These are phyloP conservation scores for Blastobotrys arbuscula DNA, from an alignment of 1,139 yeast genomes.

Conservation along the genomic window DNA sequence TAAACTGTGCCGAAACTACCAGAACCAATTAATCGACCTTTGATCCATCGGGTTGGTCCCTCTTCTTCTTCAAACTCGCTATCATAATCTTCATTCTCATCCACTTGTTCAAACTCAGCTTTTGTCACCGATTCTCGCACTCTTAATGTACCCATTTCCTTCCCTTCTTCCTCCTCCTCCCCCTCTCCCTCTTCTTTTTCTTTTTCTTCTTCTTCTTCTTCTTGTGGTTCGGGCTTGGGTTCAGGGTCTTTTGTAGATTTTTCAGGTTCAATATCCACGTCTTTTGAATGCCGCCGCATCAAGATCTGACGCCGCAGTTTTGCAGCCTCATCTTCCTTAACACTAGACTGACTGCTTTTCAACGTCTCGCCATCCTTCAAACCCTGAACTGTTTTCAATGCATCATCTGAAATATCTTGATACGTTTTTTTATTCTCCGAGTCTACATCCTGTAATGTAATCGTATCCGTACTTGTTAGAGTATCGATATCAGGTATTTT, in stretches of 20 bases:
- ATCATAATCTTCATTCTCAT: slow-evolving; percentile 7
- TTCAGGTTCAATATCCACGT: slow-evolving; percentile 10
- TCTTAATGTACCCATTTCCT: neutral
- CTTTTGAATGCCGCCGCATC: slow-evolving; percentile 4
- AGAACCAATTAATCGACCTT: slow-evolving; percentile 88
- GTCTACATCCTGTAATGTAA: no score
- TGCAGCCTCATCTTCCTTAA: neutral
- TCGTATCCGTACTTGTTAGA: neutral
- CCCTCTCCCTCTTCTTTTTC: slow-evolving; percentile 15
- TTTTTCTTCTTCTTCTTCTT: slow-evolving; percentile 1
- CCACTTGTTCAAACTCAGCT: neutral
- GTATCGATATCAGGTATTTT: slow-evolving; percentile 19
- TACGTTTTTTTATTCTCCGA: no score
- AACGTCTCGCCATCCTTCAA: neutral
- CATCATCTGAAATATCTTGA: no score
- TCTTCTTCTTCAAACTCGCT: slow-evolving; percentile 34
- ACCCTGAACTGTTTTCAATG: neutral
- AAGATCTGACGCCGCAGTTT: slow-evolving; percentile 7
- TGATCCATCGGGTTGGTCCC: slow-evolving; percentile 79
- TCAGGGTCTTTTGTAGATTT: neutral
- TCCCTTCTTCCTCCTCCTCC: slow-evolving; percentile 22
- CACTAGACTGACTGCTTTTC: neutral
- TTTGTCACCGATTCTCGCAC: neutral
- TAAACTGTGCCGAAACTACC: slow-evolving; percentile 95
- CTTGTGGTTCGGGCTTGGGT: neutral